These are phyloP conservation scores for Corymbia maculata DNA, from an alignment of 345 rosid genomes.

Conservation along the genomic window DNA sequence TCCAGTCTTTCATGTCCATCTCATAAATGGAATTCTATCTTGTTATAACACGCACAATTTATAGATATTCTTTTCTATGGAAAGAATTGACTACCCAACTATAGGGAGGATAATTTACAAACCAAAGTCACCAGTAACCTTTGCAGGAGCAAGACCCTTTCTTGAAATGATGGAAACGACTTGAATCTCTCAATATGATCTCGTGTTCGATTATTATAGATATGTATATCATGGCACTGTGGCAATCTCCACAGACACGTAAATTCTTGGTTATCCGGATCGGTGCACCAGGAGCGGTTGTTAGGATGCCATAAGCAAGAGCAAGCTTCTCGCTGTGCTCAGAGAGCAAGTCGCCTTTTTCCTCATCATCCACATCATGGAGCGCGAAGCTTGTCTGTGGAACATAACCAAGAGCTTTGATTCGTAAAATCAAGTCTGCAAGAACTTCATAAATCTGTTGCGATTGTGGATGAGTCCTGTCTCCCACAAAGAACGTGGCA, in stretches of 20 bases:
- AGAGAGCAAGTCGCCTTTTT: conserved; percentile 63
- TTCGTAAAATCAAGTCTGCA: conserved; percentile 40
- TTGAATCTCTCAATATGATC: conserved; percentile 76
- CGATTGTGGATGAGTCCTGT: conserved; percentile 48
- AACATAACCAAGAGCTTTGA: conserved; percentile 69
- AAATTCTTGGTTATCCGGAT: conserved; percentile 74
- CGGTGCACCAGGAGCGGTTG: conserved; percentile 42
- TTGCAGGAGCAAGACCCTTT: conserved; percentile 70
- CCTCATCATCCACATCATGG: conserved; percentile 88
- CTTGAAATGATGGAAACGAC: conserved; percentile 92
- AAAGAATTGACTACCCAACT: background rate
- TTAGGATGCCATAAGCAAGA: conserved; percentile 65
- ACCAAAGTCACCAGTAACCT: conserved; percentile 57
- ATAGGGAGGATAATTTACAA: background rate
- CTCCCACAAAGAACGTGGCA: conserved; percentile 67
- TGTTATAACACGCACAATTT: background rate
- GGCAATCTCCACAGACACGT: conserved; percentile 83
- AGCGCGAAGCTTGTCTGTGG: conserved; percentile 77
- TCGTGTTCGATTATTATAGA: conserved; percentile 58
- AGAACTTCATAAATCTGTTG: conserved; percentile 47
- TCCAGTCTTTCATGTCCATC: background rate
- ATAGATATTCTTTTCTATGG: background rate
- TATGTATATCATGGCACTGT: conserved; percentile 54
- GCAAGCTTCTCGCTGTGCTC: conserved; percentile 90
- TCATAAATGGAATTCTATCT: background rate